Conservation (phyloP, 1,139 yeast species). For the Sugiyamaella sp. region DNA sequence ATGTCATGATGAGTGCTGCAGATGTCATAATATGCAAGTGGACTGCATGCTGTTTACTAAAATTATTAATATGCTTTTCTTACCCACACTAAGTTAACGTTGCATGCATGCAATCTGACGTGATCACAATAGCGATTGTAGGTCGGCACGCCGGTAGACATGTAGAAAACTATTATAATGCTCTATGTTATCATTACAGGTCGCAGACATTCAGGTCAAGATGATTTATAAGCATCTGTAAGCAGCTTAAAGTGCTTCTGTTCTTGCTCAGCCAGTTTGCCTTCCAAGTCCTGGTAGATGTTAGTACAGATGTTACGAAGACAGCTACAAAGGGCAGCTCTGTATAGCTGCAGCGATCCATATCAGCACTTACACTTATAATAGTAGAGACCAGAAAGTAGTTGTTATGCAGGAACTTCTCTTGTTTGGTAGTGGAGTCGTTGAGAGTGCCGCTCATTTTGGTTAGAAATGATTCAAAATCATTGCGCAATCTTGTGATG, state of each 20-base stretch:
- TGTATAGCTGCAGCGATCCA: not conserved
- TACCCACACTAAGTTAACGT: too few relatives aligned
- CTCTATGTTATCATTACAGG: not conserved
- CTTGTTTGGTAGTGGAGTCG: constrained; percentile 55
- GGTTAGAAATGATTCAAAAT: constrained; percentile 76
- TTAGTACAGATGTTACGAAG: not conserved
- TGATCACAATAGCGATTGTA: not conserved
- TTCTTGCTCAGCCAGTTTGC: constrained; percentile 58
- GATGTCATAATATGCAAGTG: not conserved
- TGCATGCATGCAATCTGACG: not conserved
- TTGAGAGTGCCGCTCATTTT: constrained; percentile 51
- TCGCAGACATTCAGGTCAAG: too few relatives aligned
- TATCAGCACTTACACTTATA: constrained; percentile 28
- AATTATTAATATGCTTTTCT: not conserved
- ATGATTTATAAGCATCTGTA: constrained; percentile 56
- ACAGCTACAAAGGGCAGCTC: not conserved
- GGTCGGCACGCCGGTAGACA: too few relatives aligned
- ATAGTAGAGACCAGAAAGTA: constrained; percentile 51
- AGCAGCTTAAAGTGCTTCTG: constrained; percentile 62
- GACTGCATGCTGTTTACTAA: not conserved
- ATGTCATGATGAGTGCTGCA: too few relatives aligned
- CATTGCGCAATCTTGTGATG: constrained; percentile 68
- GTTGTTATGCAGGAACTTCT: constrained; percentile 75
- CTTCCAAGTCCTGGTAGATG: constrained; percentile 51
- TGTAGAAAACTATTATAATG: not conserved